These are phyloP conservation scores for Acephala macrosclerotiorum DNA, from an alignment of 2,329 filamentous ascomycete genomes.

Conservation along the genomic window DNA sequence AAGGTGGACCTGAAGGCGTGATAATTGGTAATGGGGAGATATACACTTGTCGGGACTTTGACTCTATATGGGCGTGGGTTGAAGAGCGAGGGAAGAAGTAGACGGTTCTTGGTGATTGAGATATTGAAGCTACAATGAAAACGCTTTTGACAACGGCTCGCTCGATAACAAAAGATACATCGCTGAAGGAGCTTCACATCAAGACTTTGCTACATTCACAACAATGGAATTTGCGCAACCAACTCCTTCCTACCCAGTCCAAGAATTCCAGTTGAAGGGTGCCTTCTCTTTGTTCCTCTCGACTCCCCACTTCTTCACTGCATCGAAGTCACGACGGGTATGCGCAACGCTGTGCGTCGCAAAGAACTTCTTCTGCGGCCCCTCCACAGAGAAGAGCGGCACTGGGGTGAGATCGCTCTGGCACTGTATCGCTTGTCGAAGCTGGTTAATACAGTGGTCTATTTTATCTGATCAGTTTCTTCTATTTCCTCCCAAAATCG, in stretches of 20 bases:
- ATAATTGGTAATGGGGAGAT: slow-evolving; percentile 8
- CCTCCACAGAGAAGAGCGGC: slow-evolving; percentile 4
- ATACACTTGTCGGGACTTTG: slow-evolving; percentile 13
- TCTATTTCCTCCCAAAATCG: too few species aligned
- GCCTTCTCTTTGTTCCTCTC: background rate
- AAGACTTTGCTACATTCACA: too few species aligned
- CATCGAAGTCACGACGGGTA: background rate
- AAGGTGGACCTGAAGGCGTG: background rate
- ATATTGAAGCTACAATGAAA: background rate
- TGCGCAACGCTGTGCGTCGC: background rate
- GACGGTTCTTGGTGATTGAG: slow-evolving; percentile 3
- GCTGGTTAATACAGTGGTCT: slow-evolving; percentile 14
- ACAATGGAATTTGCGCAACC: too few species aligned
- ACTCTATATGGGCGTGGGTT: background rate
- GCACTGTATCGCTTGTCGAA: slow-evolving; percentile 12
- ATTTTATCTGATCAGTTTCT: too few species aligned
- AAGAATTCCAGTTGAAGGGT: background rate
- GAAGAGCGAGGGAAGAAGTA: slow-evolving; percentile 7
- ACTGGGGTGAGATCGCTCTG: slow-evolving; percentile 12
- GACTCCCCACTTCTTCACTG: background rate
- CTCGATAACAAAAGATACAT: too few species aligned
- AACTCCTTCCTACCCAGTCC: background rate
- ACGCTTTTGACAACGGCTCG: too few species aligned
- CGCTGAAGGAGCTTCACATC: too few species aligned
- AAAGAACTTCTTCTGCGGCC: background rate